Percentiles rank a stretch among this genome's conserved stretches.
Evolutionary conservation across 1,284 basidiomycete genomes (phyloP).

Genomic region (Xerocomus amazonicus): DNA sequence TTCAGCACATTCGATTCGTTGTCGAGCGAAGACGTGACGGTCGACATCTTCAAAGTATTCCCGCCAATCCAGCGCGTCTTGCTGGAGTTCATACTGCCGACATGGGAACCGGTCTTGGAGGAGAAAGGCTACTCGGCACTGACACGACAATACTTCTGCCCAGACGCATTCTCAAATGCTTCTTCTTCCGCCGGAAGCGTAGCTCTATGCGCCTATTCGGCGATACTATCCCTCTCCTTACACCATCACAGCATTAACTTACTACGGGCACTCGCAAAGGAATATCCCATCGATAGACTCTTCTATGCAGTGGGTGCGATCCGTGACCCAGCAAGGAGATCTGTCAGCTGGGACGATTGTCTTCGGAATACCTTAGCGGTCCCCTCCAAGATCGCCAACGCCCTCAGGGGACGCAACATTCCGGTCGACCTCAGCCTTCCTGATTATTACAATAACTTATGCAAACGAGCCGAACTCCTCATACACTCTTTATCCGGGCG

Average conservation of each 20-base stretch:
- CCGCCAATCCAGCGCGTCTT: conserved; percentile 59
- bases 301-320: conserved; percentile 47
- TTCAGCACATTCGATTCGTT: conserved; percentile 39
- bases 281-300: conserved; percentile 69
- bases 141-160: conserved; percentile 67
- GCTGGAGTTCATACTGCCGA: conserved; percentile 62
- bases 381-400: conserved; percentile 68
- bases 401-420: conserved; percentile 39
- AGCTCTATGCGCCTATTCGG: conserved; percentile 57
- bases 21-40: conserved; percentile 6
- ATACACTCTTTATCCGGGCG: conserved; percentile 33
- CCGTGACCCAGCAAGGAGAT: conserved; percentile 27
- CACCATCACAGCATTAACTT: conserved; percentile 46
- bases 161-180: conserved; percentile 53
- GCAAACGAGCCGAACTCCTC: conserved; percentile 54
- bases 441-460: conserved; percentile 50
- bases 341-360: conserved; percentile 63
- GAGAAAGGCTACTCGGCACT: conserved; percentile 46
- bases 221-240: conserved; percentile 51
- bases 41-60: conserved; percentile 45
- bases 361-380: conserved; percentile 58
- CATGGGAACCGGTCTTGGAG: conserved; percentile 60
- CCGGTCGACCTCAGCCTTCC: conserved; percentile 51
- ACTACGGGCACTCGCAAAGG: conserved; percentile 50
- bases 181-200: conserved; percentile 49